Evolutionary conservation across 2,329 filamentous ascomycete genomes (phyloP).

Genomic region (Paecilomyces sp.): DNA sequence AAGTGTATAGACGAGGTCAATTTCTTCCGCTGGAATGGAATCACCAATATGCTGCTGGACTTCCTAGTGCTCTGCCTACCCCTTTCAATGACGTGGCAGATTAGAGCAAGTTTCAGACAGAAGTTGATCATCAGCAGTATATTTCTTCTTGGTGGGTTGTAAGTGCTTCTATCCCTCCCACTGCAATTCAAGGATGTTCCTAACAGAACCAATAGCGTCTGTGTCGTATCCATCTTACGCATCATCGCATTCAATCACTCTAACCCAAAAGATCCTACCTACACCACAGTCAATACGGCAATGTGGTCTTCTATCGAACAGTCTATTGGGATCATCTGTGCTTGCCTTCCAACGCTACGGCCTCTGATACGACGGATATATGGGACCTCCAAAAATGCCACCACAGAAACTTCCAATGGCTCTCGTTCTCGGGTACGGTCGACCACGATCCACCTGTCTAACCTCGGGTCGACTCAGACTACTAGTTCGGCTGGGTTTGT

Average conservation of each 20-base stretch:
- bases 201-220: slow-evolving; percentile 13
- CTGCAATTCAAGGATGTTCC: background rate
- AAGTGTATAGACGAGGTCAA: slow-evolving; percentile 14
- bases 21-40: slow-evolving; percentile 19
- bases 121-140: slow-evolving; percentile 16
- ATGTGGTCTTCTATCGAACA: slow-evolving; percentile 22
- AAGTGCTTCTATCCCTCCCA: slow-evolving; percentile 3
- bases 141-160: slow-evolving; percentile 19
- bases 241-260: slow-evolving; percentile 12
- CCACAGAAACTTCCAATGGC: background rate
- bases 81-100: slow-evolving; percentile 18
- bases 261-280: slow-evolving; percentile 10
- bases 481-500: background rate
- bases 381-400: slow-evolving; percentile 1
- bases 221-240: slow-evolving; percentile 17
- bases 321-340: slow-evolving; percentile 19
- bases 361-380: slow-evolving; percentile 13
- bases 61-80: slow-evolving; percentile 19
- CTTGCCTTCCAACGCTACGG: slow-evolving; percentile 20
- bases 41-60: slow-evolving; percentile 18
- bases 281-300: slow-evolving; percentile 10
- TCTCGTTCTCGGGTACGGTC: background rate
- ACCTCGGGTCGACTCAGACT: background rate
- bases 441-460: background rate
- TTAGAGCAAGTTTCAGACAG: slow-evolving; percentile 14